A percentile compares a stretch with the other conserved stretches of the same genome.
phyloP scores from a whole-genome alignment of 768 basidiomycete species.

The Kwoniella mangroviensis region DNA sequence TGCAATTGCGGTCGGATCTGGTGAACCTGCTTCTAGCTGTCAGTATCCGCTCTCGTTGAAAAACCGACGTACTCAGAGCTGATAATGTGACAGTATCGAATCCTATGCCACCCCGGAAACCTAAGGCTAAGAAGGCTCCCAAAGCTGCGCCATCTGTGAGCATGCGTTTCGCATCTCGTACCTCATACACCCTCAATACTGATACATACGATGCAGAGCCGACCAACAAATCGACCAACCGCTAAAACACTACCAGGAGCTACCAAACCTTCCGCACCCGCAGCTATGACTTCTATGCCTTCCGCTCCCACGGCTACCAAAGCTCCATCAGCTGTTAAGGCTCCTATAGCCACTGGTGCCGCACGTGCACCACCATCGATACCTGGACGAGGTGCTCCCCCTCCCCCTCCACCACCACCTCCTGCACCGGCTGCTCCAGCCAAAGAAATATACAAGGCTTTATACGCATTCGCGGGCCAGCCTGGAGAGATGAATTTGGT shows the following conservation, averaged over 20 bases:
- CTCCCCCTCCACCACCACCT: slow-evolving; percentile 60
- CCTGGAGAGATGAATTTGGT: slow-evolving; percentile 85
- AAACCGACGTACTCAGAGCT: background rate
- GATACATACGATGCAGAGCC: slow-evolving; percentile 16
- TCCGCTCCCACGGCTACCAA: slow-evolving; percentile 53
- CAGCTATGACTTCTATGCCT: slow-evolving; percentile 60
- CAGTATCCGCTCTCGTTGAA: slow-evolving; percentile 7
- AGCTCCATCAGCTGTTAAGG: slow-evolving; percentile 52
- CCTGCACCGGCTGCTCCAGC: slow-evolving; percentile 68
- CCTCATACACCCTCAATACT: background rate
- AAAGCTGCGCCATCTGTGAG: slow-evolving; percentile 41
- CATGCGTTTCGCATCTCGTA: too few relatives aligned
- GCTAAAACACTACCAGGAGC: slow-evolving; percentile 57
- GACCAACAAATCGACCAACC: slow-evolving; percentile 60
- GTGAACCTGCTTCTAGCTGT: slow-evolving; percentile 77
- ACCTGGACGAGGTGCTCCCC: slow-evolving; percentile 59
- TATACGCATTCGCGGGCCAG: slow-evolving; percentile 88
- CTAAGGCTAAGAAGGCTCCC: slow-evolving; percentile 84
- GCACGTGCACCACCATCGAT: slow-evolving; percentile 57
- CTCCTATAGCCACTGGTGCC: slow-evolving; percentile 41
- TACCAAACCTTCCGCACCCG: slow-evolving; percentile 68
- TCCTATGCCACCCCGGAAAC: slow-evolving; percentile 83
- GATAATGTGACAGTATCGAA: slow-evolving; percentile 63
- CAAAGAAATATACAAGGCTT: slow-evolving; percentile 77
- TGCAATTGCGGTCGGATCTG: slow-evolving; percentile 81